Conservation (phyloP, 176 grass and related monocot genomes). For the Carex kokanica region DNA sequence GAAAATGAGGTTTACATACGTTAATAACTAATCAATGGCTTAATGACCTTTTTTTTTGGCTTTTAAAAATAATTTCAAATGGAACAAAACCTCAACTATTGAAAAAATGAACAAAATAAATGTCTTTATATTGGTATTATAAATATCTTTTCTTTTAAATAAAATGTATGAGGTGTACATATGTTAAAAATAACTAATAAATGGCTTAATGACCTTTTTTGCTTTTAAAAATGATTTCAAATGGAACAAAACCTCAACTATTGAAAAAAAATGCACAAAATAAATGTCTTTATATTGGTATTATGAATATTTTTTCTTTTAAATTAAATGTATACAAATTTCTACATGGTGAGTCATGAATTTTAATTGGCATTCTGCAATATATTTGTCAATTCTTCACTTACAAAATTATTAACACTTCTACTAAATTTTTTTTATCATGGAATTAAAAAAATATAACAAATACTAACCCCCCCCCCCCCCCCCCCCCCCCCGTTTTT, state of each 20-base stretch:
- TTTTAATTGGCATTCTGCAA: not conserved
- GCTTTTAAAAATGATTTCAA: not conserved
- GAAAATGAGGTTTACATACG: not conserved
- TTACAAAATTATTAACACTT: not conserved
- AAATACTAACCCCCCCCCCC: too few relatives aligned
- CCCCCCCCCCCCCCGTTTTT: too few relatives aligned
- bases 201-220: not conserved
- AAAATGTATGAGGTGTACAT: not conserved
- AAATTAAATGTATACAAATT: not conserved
- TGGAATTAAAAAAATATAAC: not conserved
- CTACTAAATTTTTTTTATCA: not conserved
- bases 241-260: not conserved
- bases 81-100: not conserved
- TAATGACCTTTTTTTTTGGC: not conserved
- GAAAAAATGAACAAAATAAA: not conserved
- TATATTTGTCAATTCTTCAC: too few relatives aligned
- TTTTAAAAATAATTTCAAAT: not conserved
- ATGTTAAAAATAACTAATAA: not conserved
- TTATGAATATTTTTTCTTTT: not conserved
- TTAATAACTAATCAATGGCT: not conserved
- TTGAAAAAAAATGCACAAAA: not conserved
- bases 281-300: not conserved
- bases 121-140: not conserved
- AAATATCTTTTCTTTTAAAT: not conserved
- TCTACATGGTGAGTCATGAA: not conserved